phyloP scores from a whole-genome alignment of 176 grass and related monocot species.

The Rhynchospora breviuscula region DNA sequence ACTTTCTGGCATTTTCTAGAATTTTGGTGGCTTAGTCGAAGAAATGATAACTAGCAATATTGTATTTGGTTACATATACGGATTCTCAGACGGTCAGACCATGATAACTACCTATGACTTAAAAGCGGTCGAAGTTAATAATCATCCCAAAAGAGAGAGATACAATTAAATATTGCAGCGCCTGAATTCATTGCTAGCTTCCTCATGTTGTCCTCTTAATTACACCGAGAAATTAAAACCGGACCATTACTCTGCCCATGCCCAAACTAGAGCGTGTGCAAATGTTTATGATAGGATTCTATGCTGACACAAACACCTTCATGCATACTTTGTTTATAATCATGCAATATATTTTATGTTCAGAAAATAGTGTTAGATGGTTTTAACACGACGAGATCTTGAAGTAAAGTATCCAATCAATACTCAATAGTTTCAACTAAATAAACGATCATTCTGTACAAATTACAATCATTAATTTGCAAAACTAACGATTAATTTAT shows the following conservation, averaged over 20 bases:
- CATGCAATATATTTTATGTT: background rate
- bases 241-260: background rate
- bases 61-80: background rate
- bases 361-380: too few species aligned
- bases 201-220: background rate
- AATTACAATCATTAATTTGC: too few species aligned
- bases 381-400: too few species aligned
- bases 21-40: background rate
- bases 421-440: too few species aligned
- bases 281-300: background rate
- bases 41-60: background rate
- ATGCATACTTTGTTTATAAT: background rate
- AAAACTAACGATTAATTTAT: too few species aligned
- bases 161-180: background rate
- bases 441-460: too few species aligned
- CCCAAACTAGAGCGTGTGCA: background rate
- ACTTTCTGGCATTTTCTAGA: background rate
- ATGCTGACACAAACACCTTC: background rate
- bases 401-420: too few species aligned
- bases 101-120: constrained; percentile 7
- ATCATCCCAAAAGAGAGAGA: background rate
- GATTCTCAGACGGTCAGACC: background rate
- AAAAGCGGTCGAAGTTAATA: background rate
- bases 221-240: background rate
- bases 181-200: background rate